Evolutionary conservation across 495 filamentous ascomycete species (phyloP), one percentile per base, ranked within the genome.

Genomic region (Aspergillus leporis): DNA sequence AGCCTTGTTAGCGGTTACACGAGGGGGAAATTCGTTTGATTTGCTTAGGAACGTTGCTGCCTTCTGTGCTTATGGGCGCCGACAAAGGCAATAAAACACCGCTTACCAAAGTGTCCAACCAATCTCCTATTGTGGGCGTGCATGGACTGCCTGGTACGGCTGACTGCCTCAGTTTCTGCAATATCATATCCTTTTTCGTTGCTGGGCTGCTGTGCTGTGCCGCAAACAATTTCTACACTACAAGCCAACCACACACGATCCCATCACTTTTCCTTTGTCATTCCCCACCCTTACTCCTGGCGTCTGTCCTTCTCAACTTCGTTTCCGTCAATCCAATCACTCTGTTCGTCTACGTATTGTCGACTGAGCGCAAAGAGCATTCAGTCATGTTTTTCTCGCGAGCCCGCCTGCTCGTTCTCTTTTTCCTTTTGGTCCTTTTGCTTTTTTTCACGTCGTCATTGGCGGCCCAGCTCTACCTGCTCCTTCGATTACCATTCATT

Each of bases 401-500:
- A 30, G 22, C 28, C 23, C 38, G 38, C 12, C 40, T 55, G 38
- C 21, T 43, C 25, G 1, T 19, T 19, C 13, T 55, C 16, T 12
- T 46, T 23, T 36, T 55, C 13, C 18, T 55, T 8, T 22, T 25
- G 32, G 9, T 8, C 7, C 2, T 55, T 10, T 3, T 18, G 0
- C 8, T 46, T 10, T 46, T 19, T 22, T 36, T 55, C 14, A 18
- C n/a, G 1, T 43, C 53, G 19, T 7, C 53, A 28, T 30, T 55
- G 13, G 38, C 53, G 8, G 1, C 18, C 7, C 53, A 60, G 14
- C 30, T 55, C 1, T 53, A 55, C 22, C 58, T 60, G 1, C 43
- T 60, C 16, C 41, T 60, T 16, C 58, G 51, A 18, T 13, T 60
- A 14, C 58, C 58, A 13, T 60, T 54, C 21, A 32, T 60, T 21